Conservation (phyloP, 805 yeast genomes). For the Saccharomycodes ludwigii region DNA sequence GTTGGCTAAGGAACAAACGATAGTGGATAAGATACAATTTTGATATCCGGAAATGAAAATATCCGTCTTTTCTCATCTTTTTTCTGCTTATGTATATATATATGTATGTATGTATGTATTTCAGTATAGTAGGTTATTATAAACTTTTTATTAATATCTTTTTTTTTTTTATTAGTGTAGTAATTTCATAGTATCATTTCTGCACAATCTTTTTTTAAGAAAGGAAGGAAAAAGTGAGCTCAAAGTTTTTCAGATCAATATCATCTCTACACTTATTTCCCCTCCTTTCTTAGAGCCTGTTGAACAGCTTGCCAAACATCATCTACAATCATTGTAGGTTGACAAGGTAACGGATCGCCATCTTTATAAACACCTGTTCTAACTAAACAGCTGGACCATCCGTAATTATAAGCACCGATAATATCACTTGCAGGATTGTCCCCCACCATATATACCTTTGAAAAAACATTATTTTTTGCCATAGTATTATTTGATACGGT, state of each 20-base stretch:
- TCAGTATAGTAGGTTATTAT: constrained; percentile 2
- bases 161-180: not conserved
- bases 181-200: not conserved
- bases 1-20: constrained; percentile 77
- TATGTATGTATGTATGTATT: too few relatives aligned
- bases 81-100: too few relatives aligned
- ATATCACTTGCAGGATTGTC: constrained; percentile 94
- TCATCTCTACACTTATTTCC: too few relatives aligned
- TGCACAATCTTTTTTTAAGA: too few relatives aligned
- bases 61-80: too few relatives aligned
- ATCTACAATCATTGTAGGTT: constrained; percentile 38
- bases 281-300: too few relatives aligned
- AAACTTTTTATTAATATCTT: constrained; percentile 2
- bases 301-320: constrained; percentile 46
- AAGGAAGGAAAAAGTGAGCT: too few relatives aligned
- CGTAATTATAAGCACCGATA: constrained; percentile 72
- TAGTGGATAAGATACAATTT: constrained; percentile 40
- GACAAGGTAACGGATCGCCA: constrained; percentile 29
- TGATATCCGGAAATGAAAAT: constrained; percentile 9
- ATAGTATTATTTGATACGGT: too few relatives aligned
- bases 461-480: not conserved
- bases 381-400: constrained; percentile 82
- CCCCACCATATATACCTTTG: constrained; percentile 84
- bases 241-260: too few relatives aligned
- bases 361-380: constrained; percentile 79